Percentiles rank a stretch among this genome's conserved stretches.
Conservation (phyloP, 2,329 filamentous ascomycete genomes). For the Hypoxylon sp. region DNA sequence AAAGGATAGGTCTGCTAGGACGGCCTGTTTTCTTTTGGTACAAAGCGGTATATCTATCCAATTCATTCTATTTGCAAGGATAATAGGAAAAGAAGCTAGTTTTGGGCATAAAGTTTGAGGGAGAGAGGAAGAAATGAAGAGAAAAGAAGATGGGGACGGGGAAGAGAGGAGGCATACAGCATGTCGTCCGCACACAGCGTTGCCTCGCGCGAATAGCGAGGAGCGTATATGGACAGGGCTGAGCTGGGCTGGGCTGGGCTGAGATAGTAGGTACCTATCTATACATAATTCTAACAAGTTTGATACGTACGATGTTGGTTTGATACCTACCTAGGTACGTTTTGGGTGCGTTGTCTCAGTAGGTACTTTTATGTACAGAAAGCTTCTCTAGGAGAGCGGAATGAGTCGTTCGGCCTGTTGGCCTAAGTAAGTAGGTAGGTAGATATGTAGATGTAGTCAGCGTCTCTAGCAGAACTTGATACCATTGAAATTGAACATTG, state of each 20-base stretch:
- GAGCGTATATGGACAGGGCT: background rate
- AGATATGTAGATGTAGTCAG: too few species aligned
- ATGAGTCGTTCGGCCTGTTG: too few species aligned
- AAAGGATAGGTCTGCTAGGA: background rate
- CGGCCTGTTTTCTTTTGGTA: background rate
- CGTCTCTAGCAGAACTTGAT: too few species aligned
- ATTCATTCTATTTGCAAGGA: too few species aligned
- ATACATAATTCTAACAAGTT: background rate
- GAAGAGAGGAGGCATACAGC: too few species aligned
- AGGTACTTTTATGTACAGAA: too few species aligned
- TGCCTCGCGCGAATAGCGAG: background rate
- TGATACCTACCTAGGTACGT: too few species aligned
- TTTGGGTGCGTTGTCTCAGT: background rate
- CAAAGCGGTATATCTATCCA: background rate
- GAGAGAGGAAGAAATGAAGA: background rate
- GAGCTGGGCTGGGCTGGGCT: background rate
- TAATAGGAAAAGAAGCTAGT: background rate
- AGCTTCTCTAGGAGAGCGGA: too few species aligned
- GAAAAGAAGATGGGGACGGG: too few species aligned
- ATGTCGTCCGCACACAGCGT: too few species aligned
- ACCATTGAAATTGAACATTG: too few species aligned
- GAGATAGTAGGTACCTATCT: background rate
- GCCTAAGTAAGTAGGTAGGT: too few species aligned
- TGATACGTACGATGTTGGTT: background rate
- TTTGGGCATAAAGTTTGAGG: background rate